Percentiles rank a stretch among this genome's conserved stretches.
phyloP scores from a whole-genome alignment of 164 flowering plant species.

The Santalum album region DNA sequence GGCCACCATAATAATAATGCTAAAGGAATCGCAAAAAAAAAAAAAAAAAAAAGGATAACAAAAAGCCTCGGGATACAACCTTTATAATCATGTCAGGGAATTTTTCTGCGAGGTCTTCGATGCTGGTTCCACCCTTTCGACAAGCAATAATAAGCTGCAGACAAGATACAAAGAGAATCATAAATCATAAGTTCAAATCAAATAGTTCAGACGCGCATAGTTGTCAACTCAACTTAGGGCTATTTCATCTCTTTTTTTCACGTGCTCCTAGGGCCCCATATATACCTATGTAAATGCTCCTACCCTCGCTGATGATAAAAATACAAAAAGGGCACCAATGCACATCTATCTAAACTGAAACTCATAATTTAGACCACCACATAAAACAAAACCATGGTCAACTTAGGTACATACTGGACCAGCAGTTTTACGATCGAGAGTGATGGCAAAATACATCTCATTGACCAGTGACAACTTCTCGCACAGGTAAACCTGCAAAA shows the following conservation, averaged over 20 bases:
- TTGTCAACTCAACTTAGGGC: too few relatives aligned
- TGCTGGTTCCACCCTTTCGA: constrained; percentile 94
- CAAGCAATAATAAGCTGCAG: constrained; percentile 87
- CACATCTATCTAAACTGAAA: too few relatives aligned
- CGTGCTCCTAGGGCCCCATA: too few relatives aligned
- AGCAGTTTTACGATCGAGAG: constrained; percentile 82
- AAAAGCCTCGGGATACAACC: constrained; percentile 25
- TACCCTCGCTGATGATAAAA: too few relatives aligned
- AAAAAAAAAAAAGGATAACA: background rate
- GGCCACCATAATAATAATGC: background rate
- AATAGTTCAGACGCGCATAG: too few relatives aligned
- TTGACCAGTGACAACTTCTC: constrained; percentile 81
- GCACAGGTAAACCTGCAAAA: constrained; percentile 66
- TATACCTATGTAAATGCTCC: too few relatives aligned
- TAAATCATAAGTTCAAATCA: constrained; percentile 1
- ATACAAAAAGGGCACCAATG: too few relatives aligned
- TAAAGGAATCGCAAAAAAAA: constrained; percentile 3
- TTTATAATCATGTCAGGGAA: constrained; percentile 93
- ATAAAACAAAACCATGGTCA: background rate
- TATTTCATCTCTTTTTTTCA: too few relatives aligned
- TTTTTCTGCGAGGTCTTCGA: constrained; percentile 98
- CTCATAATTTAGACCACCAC: too few relatives aligned
- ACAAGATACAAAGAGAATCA: constrained; percentile 3
- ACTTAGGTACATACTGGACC: constrained; percentile 73
- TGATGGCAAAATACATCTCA: constrained; percentile 98